These are phyloP conservation scores for Angomonas deanei DNA, from an alignment of 208 protist species.

Conservation along the genomic window DNA sequence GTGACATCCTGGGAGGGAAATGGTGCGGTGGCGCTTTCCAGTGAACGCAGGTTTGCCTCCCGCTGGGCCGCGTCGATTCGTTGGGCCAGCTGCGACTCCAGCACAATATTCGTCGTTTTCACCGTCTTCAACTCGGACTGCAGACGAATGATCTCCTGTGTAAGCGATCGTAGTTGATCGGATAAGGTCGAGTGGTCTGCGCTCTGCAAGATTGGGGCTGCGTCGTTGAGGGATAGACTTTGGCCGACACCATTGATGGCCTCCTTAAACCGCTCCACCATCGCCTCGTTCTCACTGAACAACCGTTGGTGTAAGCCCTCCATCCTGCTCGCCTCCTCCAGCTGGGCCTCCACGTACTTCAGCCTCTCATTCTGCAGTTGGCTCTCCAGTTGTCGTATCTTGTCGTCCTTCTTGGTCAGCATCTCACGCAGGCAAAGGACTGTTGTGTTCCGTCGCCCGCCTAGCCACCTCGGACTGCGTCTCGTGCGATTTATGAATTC, in stretches of 20 bases:
- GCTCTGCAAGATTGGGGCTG: conserved; percentile 7
- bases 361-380: conserved; percentile 76
- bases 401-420: conserved; percentile 67
- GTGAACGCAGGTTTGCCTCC: conserved; percentile 4
- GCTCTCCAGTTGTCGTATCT: conserved; percentile 56
- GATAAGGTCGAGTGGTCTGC: conserved; percentile 16
- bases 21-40: too few relatives aligned
- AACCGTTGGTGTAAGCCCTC: conserved; percentile 79
- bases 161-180: conserved; percentile 59
- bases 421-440: conserved; percentile 66
- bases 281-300: conserved; percentile 76
- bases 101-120: conserved; percentile 53
- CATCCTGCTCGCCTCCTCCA: conserved; percentile 75
- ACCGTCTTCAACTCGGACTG: conserved; percentile 56
- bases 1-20: too few relatives aligned
- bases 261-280: conserved; percentile 76
- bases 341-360: conserved; percentile 57
- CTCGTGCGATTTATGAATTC: conserved; percentile 59
- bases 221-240: conserved; percentile 10
- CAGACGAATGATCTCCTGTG: conserved; percentile 60
- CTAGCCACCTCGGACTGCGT: conserved; percentile 63
- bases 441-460: conserved; percentile 78
- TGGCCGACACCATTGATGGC: conserved; percentile 59
- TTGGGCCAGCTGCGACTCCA: conserved; percentile 69
- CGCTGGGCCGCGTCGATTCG: conserved; percentile 39